Evolutionary conservation across 2,329 filamentous ascomycete species (phyloP).

Genomic region (Phialophora expanda): DNA sequence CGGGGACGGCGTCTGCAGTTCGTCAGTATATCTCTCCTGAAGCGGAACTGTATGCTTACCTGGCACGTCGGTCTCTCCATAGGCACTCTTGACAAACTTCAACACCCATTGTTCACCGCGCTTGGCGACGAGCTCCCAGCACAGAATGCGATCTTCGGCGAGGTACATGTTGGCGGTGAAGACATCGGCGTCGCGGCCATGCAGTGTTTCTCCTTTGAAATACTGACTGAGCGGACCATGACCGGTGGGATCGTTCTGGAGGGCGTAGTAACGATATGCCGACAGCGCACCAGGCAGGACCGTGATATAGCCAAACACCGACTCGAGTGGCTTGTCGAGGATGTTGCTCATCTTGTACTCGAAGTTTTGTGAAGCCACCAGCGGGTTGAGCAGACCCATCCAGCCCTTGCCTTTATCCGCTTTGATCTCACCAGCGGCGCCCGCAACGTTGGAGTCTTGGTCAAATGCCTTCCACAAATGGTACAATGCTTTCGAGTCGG

Average conservation of each 20-base stretch:
- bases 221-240: constrained; percentile 96
- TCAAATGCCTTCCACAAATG: constrained; percentile 99
- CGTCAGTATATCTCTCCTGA: constrained; percentile 10
- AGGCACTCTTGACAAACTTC: constrained; percentile 96
- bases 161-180: constrained; percentile 99
- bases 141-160: constrained; percentile 97
- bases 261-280: constrained; percentile 91
- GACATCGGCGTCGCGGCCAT: constrained; percentile 93
- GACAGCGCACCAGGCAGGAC: constrained; percentile 93
- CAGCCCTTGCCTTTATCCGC: constrained; percentile 90
- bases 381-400: constrained; percentile 82
- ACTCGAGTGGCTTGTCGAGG: constrained; percentile 94
- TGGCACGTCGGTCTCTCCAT: constrained; percentile 96
- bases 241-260: constrained; percentile 95
- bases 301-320: constrained; percentile 97
- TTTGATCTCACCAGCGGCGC: constrained; percentile 96
- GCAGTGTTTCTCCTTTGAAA: constrained; percentile 97
- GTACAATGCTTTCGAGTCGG: constrained; percentile 87
- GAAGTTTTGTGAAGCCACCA: constrained; percentile 97
- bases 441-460: constrained; percentile 94
- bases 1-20: constrained; percentile 79
- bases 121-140: constrained; percentile 97
- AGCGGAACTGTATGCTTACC: constrained; percentile 62
- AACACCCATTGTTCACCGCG: constrained; percentile 93
- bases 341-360: constrained; percentile 99